Evolutionary conservation across 2,329 filamentous ascomycete genomes (phyloP).

Genomic region (Bipolaris zeicola): DNA sequence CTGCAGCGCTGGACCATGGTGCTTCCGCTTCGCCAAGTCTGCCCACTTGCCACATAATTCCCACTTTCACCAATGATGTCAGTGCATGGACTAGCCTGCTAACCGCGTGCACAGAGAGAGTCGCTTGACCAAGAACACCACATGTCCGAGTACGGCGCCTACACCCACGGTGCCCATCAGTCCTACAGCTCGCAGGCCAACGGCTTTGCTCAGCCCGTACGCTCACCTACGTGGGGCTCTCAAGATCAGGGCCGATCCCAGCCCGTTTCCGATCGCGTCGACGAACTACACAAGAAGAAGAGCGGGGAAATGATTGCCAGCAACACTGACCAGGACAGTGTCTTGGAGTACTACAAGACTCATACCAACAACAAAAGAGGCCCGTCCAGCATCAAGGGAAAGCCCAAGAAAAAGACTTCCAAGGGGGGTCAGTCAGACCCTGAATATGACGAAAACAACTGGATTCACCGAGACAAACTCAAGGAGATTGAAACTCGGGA

Average conservation of each 20-base stretch:
- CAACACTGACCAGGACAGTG: conserved; percentile 54
- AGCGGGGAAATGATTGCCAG: conserved; percentile 52
- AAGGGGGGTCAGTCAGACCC: conserved; percentile 23
- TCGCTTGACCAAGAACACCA: conserved; percentile 40
- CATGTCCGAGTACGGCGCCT: conserved; percentile 44
- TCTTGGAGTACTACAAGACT: conserved; percentile 53
- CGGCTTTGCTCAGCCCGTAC: conserved; percentile 38
- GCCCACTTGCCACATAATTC: conserved; percentile 1
- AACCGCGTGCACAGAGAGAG: conserved; percentile 34
- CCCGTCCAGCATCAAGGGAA: conserved; percentile 23
- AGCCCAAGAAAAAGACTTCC: conserved; percentile 37
- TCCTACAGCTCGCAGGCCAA: conserved; percentile 45
- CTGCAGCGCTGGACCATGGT: conserved; percentile 27
- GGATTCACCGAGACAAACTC: conserved; percentile 86
- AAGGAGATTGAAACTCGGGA: conserved; percentile 81
- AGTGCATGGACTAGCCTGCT: conserved; percentile 20
- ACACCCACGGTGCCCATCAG: conserved; percentile 38
- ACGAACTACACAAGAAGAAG: conserved; percentile 47
- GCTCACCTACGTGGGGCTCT: conserved; percentile 39
- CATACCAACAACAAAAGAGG: conserved; percentile 26
- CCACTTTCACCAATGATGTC: not conserved
- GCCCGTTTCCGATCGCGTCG: conserved; percentile 43
- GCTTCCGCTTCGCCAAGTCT: conserved; percentile 28
- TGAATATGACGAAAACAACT: conserved; percentile 68
- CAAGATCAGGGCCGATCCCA: conserved; percentile 33